These are phyloP conservation scores for Boletus rex-veris DNA, from an alignment of 768 basidiomycete genomes.

Conservation along the genomic window DNA sequence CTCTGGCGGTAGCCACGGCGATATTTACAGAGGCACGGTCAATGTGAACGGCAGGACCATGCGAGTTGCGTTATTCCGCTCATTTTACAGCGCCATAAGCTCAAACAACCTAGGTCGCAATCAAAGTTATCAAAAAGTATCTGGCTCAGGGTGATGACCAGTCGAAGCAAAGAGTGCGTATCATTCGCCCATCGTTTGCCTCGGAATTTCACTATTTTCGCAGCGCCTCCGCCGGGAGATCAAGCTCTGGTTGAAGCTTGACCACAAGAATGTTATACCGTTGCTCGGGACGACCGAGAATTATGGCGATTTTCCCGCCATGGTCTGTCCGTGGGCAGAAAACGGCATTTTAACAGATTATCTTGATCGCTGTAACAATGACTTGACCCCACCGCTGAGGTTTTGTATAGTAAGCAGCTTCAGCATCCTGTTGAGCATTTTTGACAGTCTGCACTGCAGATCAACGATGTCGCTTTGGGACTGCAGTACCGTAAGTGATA, in stretches of 20 bases:
- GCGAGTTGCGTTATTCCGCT: conserved; percentile 1
- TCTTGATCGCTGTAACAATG: conserved; percentile 10
- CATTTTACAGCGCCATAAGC: not conserved
- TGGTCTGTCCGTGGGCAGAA: conserved; percentile 35
- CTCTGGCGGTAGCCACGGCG: conserved; percentile 19
- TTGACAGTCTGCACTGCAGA: conserved; percentile 5
- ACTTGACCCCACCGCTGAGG: conserved; percentile 11
- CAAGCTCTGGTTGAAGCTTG: conserved; percentile 27
- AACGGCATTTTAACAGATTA: conserved; percentile 27
- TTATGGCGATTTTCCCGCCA: conserved; percentile 31
- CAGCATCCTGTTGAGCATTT: not conserved
- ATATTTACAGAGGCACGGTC: conserved; percentile 19
- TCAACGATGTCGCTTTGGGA: conserved; percentile 27
- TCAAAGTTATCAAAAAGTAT: conserved; percentile 27
- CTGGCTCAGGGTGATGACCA: conserved; percentile 6
- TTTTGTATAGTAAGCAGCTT: conserved; percentile 15
- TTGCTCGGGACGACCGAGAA: conserved; percentile 25
- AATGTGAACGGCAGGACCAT: conserved; percentile 9
- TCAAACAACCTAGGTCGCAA: conserved; percentile 15
- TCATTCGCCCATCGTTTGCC: rapidly evolving
- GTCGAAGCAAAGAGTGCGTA: conserved; percentile 16
- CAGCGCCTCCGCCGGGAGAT: conserved; percentile 30
- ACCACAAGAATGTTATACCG: conserved; percentile 31
- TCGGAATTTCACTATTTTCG: not conserved
- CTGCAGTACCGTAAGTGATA: conserved; percentile 23